Evolutionary conservation across 164 flowering plant genomes (phyloP).

Genomic region (Dillenia turbinata): DNA sequence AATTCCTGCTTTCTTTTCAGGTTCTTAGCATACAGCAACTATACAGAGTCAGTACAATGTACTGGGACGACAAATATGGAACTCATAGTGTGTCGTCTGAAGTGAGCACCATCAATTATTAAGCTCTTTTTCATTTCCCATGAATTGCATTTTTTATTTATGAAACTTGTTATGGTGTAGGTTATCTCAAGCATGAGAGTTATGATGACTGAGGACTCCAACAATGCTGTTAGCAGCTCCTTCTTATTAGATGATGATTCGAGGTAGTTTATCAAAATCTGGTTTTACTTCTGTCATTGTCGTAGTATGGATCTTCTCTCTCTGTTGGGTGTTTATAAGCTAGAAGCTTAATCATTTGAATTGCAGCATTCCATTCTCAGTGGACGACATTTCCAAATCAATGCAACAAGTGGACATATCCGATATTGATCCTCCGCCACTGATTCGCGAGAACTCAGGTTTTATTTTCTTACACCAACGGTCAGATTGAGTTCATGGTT

Average conservation of each 20-base stretch:
- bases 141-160: constrained; percentile 2
- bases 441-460: constrained; percentile 90
- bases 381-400: constrained; percentile 91
- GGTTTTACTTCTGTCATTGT: background rate
- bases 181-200: constrained; percentile 92
- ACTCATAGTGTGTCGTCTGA: constrained; percentile 94
- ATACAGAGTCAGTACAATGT: constrained; percentile 97
- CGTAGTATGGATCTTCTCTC: background rate
- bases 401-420: constrained; percentile 68
- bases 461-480: constrained; percentile 80
- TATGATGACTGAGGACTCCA: constrained; percentile 90
- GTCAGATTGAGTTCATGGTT: constrained; percentile 33
- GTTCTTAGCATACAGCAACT: constrained; percentile 92
- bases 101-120: constrained; percentile 33
- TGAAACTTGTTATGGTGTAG: constrained; percentile 26
- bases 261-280: constrained; percentile 42
- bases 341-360: no score
- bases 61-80: constrained; percentile 99
- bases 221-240: constrained; percentile 83
- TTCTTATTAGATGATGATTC: constrained; percentile 93
- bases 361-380: constrained; percentile 93
- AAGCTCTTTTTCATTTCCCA: background rate
- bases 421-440: constrained; percentile 83
- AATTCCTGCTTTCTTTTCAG: constrained; percentile 30
- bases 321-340: background rate